These are phyloP conservation scores for Margaritispora aquatica DNA, from an alignment of 495 filamentous ascomycete genomes.

Conservation along the genomic window DNA sequence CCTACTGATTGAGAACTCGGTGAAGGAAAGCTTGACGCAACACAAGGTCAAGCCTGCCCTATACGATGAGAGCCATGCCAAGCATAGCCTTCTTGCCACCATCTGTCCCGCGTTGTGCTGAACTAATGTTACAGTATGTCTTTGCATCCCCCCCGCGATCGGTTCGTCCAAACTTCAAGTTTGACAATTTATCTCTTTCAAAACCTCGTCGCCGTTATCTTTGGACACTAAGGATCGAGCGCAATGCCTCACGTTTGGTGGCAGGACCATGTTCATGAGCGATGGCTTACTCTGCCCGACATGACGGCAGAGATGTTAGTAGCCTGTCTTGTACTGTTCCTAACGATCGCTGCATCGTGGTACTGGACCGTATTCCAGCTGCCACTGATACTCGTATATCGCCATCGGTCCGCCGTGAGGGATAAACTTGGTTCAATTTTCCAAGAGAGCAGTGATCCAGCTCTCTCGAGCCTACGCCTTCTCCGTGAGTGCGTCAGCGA, in stretches of 20 bases:
- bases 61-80: not conserved
- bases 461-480: not conserved
- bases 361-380: not conserved
- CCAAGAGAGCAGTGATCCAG: not conserved
- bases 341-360: not conserved
- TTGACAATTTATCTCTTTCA: not conserved
- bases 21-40: not conserved
- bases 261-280: not conserved
- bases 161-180: not conserved
- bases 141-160: not conserved
- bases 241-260: conserved; percentile 1
- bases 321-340: not conserved
- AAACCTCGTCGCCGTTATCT: not conserved
- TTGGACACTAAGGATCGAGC: not conserved
- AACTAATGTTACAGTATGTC: not conserved
- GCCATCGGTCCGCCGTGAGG: not conserved
- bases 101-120: not conserved
- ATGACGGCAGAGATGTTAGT: not conserved
- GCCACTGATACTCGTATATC: not conserved
- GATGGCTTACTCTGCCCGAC: conserved; percentile 1
- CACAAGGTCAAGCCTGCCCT: not conserved
- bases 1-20: not conserved
- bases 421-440: not conserved
- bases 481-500: not conserved
- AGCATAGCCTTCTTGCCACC: not conserved